phyloP scores from a whole-genome alignment of 2,329 filamentous ascomycete genomes.

The Pezicula neosporulosa region DNA sequence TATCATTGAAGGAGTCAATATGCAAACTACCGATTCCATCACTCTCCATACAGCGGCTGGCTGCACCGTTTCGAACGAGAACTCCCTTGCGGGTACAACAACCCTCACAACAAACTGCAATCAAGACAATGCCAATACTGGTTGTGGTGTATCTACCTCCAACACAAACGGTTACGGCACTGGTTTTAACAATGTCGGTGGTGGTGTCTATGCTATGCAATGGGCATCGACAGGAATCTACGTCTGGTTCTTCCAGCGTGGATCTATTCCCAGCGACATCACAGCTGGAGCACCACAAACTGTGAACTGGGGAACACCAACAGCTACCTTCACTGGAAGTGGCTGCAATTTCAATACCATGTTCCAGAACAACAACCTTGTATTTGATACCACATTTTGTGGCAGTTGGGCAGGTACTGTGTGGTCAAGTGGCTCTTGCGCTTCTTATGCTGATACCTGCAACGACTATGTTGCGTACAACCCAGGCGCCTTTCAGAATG shows the following conservation, averaged over 20 bases:
- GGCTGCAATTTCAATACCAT: slow-evolving; percentile 62
- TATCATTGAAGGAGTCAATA: slow-evolving; percentile 68
- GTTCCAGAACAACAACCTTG: slow-evolving; percentile 68
- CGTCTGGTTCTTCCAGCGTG: slow-evolving; percentile 75
- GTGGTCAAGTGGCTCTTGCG: slow-evolving; percentile 12
- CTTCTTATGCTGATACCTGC: slow-evolving; percentile 11
- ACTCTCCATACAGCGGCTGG: slow-evolving; percentile 55
- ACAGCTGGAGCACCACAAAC: slow-evolving; percentile 54
- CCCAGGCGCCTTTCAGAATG: slow-evolving; percentile 10
- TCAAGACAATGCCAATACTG: slow-evolving; percentile 42
- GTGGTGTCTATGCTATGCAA: slow-evolving; percentile 68
- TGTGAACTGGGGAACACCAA: slow-evolving; percentile 62
- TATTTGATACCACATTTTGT: slow-evolving; percentile 75
- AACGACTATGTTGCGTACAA: slow-evolving; percentile 16
- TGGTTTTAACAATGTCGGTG: slow-evolving; percentile 61
- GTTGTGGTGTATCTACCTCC: slow-evolving; percentile 30
- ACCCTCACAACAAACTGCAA: slow-evolving; percentile 36
- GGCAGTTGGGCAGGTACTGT: slow-evolving; percentile 45
- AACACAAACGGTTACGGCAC: slow-evolving; percentile 53
- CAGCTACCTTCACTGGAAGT: slow-evolving; percentile 59
- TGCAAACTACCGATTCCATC: slow-evolving; percentile 54
- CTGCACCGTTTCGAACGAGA: slow-evolving; percentile 38
- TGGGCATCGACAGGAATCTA: slow-evolving; percentile 68
- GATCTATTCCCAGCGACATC: slow-evolving; percentile 63
- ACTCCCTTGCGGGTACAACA: slow-evolving; percentile 37